phyloP scores from a whole-genome alignment of 768 basidiomycete genomes.

The Amanita brunnescens region DNA sequence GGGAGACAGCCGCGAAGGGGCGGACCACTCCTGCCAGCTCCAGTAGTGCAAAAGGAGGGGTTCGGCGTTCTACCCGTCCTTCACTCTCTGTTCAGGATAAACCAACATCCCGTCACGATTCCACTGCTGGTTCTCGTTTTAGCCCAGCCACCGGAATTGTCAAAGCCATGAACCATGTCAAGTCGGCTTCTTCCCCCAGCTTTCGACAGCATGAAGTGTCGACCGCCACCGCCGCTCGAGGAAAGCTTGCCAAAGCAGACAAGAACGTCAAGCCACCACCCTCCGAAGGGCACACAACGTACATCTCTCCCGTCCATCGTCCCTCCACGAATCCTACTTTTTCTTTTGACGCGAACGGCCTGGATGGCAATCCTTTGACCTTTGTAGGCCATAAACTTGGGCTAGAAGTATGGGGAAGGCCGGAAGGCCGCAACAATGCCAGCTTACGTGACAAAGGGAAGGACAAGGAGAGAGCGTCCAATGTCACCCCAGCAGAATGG shows the following conservation, averaged over 20 bases:
- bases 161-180: slow-evolving; percentile 11
- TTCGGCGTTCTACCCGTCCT: slow-evolving; percentile 5
- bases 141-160: slow-evolving; percentile 10
- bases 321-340: slow-evolving; percentile 84
- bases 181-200: slow-evolving; percentile 19
- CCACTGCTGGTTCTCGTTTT: slow-evolving; percentile 9
- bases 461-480: slow-evolving; percentile 16
- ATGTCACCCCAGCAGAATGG: slow-evolving; percentile 37
- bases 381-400: slow-evolving; percentile 42
- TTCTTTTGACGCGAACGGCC: slow-evolving; percentile 41
- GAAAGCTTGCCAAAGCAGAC: not conserved
- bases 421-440: slow-evolving; percentile 17
- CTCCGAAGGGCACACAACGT: slow-evolving; percentile 28
- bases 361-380: slow-evolving; percentile 43
- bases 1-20: slow-evolving; percentile 6
- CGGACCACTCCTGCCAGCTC: too few relatives aligned
- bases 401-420: slow-evolving; percentile 52
- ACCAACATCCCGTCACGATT: slow-evolving; percentile 16
- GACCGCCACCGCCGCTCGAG: not conserved
- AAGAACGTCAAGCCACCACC: not conserved
- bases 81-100: slow-evolving; percentile 17
- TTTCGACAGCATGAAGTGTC: slow-evolving; percentile 11
- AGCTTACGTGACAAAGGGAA: slow-evolving; percentile 34
- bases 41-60: not conserved
- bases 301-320: slow-evolving; percentile 68